These are phyloP conservation scores for Sphaerostilbella broomeana DNA, from an alignment of 2,329 filamentous ascomycete genomes.

Conservation along the genomic window DNA sequence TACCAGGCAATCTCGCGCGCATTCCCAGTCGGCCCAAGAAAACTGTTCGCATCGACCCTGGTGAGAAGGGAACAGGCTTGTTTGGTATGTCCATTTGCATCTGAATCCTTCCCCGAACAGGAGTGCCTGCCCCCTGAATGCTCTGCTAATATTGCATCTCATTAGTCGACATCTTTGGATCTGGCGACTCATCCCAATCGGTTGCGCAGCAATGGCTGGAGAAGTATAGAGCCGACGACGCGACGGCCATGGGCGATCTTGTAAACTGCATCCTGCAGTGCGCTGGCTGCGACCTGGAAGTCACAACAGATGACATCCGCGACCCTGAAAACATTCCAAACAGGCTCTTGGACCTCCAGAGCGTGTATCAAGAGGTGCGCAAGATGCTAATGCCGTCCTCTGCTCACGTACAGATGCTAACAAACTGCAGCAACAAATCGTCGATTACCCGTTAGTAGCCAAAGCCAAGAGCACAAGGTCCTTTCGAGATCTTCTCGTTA, in stretches of 20 bases:
- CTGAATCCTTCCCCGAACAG: not conserved
- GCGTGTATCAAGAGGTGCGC: constrained; percentile 69
- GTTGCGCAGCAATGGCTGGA: constrained; percentile 56
- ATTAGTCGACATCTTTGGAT: constrained; percentile 57
- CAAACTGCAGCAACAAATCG: constrained; percentile 57
- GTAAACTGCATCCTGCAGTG: constrained; percentile 63
- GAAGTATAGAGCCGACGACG: constrained; percentile 49
- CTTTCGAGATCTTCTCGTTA: constrained; percentile 70
- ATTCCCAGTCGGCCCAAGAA: constrained; percentile 52
- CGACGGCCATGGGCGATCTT: constrained; percentile 52
- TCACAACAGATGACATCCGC: constrained; percentile 76
- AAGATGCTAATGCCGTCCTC: too few relatives aligned
- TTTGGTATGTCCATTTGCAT: constrained; percentile 51
- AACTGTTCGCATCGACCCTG: constrained; percentile 44
- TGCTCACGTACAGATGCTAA: constrained; percentile 22
- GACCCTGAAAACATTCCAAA: constrained; percentile 82
- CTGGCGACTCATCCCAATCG: constrained; percentile 48
- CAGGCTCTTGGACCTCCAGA: constrained; percentile 76
- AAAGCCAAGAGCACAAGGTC: constrained; percentile 68
- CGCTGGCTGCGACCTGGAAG: constrained; percentile 72
- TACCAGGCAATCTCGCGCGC: constrained; percentile 32
- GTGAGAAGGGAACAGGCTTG: constrained; percentile 45
- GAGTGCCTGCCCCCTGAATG: constrained; percentile 19
- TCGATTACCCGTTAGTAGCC: constrained; percentile 87
- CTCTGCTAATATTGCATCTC: constrained; percentile 7